Evolutionary conservation across 208 protist genomes (phyloP), one percentile per base, ranked within the genome.

Genomic region (Leishmania major): DNA sequence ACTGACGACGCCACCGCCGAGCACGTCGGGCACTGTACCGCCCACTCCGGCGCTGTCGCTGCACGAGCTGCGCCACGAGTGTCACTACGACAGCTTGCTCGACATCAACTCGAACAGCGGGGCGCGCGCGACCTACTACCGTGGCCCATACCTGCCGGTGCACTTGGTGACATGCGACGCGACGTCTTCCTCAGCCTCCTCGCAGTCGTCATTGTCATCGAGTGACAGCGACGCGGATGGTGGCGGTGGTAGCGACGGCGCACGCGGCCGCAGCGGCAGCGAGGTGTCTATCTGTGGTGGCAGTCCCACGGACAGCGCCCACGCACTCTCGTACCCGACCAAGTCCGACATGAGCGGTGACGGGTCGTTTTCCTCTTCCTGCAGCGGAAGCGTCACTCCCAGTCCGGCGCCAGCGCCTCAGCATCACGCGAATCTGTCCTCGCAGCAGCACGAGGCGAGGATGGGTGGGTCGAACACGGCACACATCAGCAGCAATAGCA

Each of bases 91-190:
- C 66, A 83, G 71, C 59, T 64, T 91, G 64, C 76, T 88, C 4
- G 87, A 90, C 72, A 81, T 91, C 60, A 89, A 92, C 89, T 74
- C 59, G 60, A 88, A 82, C 84, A 87, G 80, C 80, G 83, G 77
- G 55, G 84, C 86, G 37, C 85, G 87, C n/a, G 59, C 83, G 57
- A 78, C 86, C 31, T 85, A 90, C 73, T 93, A 91, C 79, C 87
- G 88, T 55, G 83, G 88, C 2, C 88, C 90, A 19, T 85, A 84
- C 40, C 43, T 91, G 60, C 81, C 87, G 7, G 79, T 84, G 31
- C 84, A 91, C 66, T 78, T 91, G 17, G 59, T 74, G n/a, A 45
- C 43, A 6, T 88, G 81, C 57, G 67, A 67, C 37, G 28, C 43
- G 60, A 53, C 73, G 4, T 82, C 83, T 6, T 81, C 67, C 22